Evolutionary conservation across 768 basidiomycete species (phyloP).

Genomic region (Mrakia frigida): DNA sequence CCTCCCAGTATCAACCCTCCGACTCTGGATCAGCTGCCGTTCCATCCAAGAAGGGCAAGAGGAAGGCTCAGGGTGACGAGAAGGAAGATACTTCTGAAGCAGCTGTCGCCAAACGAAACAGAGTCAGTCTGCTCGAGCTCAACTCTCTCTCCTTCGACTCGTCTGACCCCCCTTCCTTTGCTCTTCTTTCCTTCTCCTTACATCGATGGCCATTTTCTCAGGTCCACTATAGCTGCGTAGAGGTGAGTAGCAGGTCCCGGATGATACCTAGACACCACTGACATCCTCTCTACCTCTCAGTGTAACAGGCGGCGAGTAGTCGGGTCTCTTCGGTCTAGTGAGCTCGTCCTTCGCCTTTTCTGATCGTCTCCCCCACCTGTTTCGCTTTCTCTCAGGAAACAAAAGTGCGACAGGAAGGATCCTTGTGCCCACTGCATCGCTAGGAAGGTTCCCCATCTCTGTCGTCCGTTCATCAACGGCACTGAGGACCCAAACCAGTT

Average conservation of each 20-base stretch:
- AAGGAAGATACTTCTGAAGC: slow-evolving; percentile 14
- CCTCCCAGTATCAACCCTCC: neutral
- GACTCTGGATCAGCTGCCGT: neutral
- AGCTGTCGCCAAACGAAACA: slow-evolving; percentile 16
- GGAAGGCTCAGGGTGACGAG: slow-evolving; percentile 8
- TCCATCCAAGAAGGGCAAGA: slow-evolving; percentile 13
- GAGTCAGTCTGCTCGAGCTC: slow-evolving; percentile 9
- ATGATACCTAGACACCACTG: too few relatives aligned
- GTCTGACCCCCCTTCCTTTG: neutral
- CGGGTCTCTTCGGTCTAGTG: neutral
- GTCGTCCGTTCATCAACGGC: slow-evolving; percentile 45
- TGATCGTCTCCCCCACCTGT: neutral
- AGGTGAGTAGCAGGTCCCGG: neutral
- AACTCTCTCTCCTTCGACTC: neutral
- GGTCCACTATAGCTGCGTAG: neutral
- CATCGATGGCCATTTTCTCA: neutral
- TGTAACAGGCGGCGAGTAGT: too few relatives aligned
- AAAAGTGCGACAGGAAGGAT: slow-evolving; percentile 21
- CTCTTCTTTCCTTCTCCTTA: neutral
- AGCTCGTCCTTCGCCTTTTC: neutral
- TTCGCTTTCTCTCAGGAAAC: neutral
- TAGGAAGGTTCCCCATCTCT: slow-evolving; percentile 44
- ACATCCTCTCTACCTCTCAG: too few relatives aligned
- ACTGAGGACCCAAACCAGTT: slow-evolving; percentile 42
- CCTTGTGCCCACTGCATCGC: slow-evolving; percentile 41